These are phyloP conservation scores for Eutypella sp. DNA, from an alignment of 2,329 filamentous ascomycete species.

Conservation along the genomic window DNA sequence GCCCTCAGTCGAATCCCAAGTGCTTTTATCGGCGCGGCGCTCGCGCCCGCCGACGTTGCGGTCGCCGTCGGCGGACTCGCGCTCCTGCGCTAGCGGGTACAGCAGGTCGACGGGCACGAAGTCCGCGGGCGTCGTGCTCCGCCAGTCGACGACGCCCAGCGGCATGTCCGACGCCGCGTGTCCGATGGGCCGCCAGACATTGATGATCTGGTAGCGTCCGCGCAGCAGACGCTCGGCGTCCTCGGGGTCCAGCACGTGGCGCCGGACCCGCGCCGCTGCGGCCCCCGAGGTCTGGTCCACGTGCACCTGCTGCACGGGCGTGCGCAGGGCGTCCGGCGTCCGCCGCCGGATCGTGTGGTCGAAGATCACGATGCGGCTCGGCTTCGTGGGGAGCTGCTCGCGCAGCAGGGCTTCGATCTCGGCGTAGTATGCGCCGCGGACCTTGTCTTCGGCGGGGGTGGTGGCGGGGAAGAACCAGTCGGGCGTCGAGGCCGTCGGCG, in stretches of 20 bases:
- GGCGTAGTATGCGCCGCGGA: slow-evolving; percentile 54
- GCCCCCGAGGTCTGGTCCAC: slow-evolving; percentile 66
- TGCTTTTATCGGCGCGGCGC: slow-evolving; percentile 42
- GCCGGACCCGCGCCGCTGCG: slow-evolving; percentile 54
- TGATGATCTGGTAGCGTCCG: slow-evolving; percentile 61
- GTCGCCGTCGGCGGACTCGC: slow-evolving; percentile 16
- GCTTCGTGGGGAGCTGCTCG: slow-evolving; percentile 38
- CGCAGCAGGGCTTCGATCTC: slow-evolving; percentile 56
- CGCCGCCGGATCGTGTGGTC: slow-evolving; percentile 65
- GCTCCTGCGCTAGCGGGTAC: slow-evolving; percentile 44
- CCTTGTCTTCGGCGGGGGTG: too few species aligned
- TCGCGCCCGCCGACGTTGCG: slow-evolving; percentile 56
- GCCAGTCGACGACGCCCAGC: slow-evolving; percentile 59
- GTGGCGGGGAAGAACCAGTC: slow-evolving; percentile 47
- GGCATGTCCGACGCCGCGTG: slow-evolving; percentile 56
- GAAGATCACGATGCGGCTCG: slow-evolving; percentile 53
- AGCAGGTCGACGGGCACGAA: slow-evolving; percentile 58
- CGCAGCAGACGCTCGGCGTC: slow-evolving; percentile 52
- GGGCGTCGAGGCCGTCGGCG: slow-evolving; percentile 46
- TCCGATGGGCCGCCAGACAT: slow-evolving; percentile 65
- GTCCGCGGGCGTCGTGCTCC: slow-evolving; percentile 51
- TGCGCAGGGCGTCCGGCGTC: slow-evolving; percentile 48
- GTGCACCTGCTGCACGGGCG: slow-evolving; percentile 65
- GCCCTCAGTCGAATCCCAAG: slow-evolving; percentile 45
- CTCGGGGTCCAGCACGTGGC: slow-evolving; percentile 44